A percentile compares a stretch with the other conserved stretches of the same genome.
These are phyloP conservation scores for Monilinia fructigena DNA, from an alignment of 2,329 filamentous ascomycete species.

Conservation along the genomic window DNA sequence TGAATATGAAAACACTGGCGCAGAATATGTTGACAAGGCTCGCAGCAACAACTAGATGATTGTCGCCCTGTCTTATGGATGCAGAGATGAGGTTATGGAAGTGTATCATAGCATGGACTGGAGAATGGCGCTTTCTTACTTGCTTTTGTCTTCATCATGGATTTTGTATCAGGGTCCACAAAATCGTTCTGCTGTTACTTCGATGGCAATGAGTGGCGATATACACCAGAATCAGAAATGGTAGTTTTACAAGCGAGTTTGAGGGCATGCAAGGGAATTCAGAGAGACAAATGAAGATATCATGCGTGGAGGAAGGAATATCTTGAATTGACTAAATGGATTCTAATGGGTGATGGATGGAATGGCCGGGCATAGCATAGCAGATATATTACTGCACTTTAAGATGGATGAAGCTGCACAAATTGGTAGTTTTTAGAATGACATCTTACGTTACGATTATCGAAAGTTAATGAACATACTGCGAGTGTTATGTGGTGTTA, in stretches of 20 bases:
- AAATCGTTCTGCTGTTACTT: not conserved
- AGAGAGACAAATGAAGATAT: not conserved
- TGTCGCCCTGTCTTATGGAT: constrained; percentile 3
- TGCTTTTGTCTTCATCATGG: constrained; percentile 5
- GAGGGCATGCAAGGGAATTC: not conserved
- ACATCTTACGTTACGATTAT: no score
- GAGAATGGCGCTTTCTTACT: constrained; percentile 34
- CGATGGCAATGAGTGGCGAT: not conserved
- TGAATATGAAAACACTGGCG: constrained; percentile 71
- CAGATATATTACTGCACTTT: not conserved
- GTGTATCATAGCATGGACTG: constrained; percentile 26
- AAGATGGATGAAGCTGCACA: not conserved
- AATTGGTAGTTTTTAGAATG: not conserved
- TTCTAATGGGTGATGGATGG: not conserved
- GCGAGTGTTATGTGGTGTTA: no score
- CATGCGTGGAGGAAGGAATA: not conserved
- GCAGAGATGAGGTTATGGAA: not conserved
- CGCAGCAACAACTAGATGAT: constrained; percentile 26
- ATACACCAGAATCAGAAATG: no score
- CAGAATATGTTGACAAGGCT: constrained; percentile 71
- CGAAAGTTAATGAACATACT: no score
- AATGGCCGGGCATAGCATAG: not conserved
- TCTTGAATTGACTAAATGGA: not conserved
- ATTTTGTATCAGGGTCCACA: not conserved
- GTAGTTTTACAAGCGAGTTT: not conserved